Evolutionary conservation across 208 protist genomes (phyloP).

Genomic region (Borovskyia barvae): DNA sequence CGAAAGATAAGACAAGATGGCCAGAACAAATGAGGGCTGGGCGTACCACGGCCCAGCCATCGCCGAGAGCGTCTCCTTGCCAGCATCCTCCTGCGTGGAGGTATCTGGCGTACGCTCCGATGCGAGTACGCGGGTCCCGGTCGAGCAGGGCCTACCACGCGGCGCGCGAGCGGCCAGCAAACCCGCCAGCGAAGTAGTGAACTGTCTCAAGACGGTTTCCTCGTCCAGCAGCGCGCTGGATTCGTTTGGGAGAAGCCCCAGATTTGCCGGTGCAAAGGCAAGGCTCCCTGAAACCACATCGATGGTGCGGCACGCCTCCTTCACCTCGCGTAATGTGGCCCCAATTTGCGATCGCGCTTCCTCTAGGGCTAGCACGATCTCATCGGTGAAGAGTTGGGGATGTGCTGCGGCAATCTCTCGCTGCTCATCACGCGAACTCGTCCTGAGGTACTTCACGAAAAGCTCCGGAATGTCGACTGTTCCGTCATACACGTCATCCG

Average conservation of each 20-base stretch:
- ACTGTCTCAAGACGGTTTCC: conserved; percentile 39
- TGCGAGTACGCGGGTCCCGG: too few species aligned
- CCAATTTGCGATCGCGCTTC: conserved; percentile 32
- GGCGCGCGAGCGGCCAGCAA: conserved; percentile 12
- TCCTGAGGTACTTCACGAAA: conserved; percentile 33
- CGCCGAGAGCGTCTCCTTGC: too few species aligned
- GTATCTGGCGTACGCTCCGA: too few species aligned
- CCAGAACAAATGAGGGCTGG: conserved; percentile 41
- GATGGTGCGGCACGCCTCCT: conserved; percentile 36
- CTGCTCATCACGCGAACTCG: background rate
- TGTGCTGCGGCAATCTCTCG: conserved; percentile 13
- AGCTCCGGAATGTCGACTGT: conserved; percentile 17
- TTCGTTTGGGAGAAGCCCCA: conserved; percentile 34
- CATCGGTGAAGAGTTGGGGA: conserved; percentile 21
- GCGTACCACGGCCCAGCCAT: conserved; percentile 9
- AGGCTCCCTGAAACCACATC: conserved; percentile 39
- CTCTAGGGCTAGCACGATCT: conserved; percentile 39
- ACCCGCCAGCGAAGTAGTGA: conserved; percentile 36
- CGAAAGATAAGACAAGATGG: conserved; percentile 64
- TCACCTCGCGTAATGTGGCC: conserved; percentile 28
- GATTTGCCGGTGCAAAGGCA: conserved; percentile 28
- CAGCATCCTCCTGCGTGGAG: too few species aligned
- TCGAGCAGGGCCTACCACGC: too few species aligned
- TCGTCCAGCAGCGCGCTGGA: conserved; percentile 41
- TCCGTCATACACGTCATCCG: too few species aligned